A percentile compares a stretch with the other conserved stretches of the same genome.
Evolutionary conservation across 2,329 filamentous ascomycete species (phyloP).

Genomic region (Penicillium sp.): DNA sequence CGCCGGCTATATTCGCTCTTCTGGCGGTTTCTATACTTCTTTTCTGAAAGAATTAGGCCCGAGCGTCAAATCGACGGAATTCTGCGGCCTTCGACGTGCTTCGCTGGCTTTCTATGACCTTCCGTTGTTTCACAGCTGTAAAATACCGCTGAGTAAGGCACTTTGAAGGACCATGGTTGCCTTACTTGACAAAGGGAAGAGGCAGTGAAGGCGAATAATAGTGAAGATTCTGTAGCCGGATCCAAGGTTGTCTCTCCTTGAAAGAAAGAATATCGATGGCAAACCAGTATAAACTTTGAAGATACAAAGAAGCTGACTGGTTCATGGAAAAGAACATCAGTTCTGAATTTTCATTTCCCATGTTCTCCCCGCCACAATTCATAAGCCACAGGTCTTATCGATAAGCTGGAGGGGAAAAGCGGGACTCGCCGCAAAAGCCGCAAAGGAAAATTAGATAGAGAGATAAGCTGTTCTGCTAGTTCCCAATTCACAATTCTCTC

Average conservation of each 20-base stretch:
- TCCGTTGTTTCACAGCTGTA: slow-evolving; percentile 5
- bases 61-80: slow-evolving; percentile 28
- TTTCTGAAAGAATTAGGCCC: slow-evolving; percentile 21
- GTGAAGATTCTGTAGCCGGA: neutral
- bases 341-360: neutral
- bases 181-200: neutral
- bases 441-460: neutral
- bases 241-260: neutral
- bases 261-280: neutral
- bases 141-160: slow-evolving; percentile 14
- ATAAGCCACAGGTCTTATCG: slow-evolving; percentile 24
- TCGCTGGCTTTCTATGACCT: slow-evolving; percentile 26
- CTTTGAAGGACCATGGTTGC: neutral
- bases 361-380: neutral
- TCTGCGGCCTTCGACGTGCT: slow-evolving; percentile 34
- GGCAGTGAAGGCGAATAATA: neutral
- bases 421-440: slow-evolving; percentile 12
- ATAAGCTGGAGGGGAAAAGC: slow-evolving; percentile 23
- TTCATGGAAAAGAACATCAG: neutral
- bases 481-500: neutral
- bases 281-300: neutral
- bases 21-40: slow-evolving; percentile 16
- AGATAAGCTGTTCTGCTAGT: neutral
- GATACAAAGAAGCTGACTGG: neutral
- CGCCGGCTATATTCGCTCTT: slow-evolving; percentile 1